Conservation (phyloP, 495 filamentous ascomycete genomes). For the Darksidea phi region DNA sequence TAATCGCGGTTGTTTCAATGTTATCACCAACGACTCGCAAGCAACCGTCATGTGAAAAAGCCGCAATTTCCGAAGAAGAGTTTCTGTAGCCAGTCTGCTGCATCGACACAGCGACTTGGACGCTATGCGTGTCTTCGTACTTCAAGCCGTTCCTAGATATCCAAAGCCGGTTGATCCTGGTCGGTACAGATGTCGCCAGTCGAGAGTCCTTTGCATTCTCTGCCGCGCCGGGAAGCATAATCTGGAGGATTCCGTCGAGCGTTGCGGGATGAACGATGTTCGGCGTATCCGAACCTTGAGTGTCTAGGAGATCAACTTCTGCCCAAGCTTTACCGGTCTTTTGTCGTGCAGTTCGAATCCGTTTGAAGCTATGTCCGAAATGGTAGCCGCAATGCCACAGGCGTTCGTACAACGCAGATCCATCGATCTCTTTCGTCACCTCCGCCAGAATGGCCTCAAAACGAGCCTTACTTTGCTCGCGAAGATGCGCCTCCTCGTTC, state of each 20-base stretch:
- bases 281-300: neutral
- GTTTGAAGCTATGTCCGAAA: slow-evolving; percentile 1
- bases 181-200: slow-evolving; percentile 3
- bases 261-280: slow-evolving; percentile 7
- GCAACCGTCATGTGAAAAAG: neutral
- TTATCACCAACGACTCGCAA: neutral
- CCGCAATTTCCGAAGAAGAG: neutral
- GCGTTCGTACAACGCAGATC: neutral
- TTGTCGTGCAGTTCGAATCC: neutral
- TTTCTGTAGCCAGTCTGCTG: neutral
- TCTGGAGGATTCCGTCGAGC: slow-evolving; percentile 8
- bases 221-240: slow-evolving; percentile 1
- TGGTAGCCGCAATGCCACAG: neutral
- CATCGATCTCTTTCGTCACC: neutral
- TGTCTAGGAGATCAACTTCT: neutral
- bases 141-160: neutral
- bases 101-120: neutral
- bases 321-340: neutral
- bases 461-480: neutral
- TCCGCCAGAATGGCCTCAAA: neutral
- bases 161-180: slow-evolving; percentile 2
- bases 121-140: neutral
- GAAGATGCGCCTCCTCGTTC: neutral
- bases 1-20: slow-evolving; percentile 6
- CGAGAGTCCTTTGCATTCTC: neutral